A percentile compares a stretch with the other conserved stretches of the same genome.
Evolutionary conservation across 129 eudicot species (phyloP).

Genomic region (Flaveria robusta): DNA sequence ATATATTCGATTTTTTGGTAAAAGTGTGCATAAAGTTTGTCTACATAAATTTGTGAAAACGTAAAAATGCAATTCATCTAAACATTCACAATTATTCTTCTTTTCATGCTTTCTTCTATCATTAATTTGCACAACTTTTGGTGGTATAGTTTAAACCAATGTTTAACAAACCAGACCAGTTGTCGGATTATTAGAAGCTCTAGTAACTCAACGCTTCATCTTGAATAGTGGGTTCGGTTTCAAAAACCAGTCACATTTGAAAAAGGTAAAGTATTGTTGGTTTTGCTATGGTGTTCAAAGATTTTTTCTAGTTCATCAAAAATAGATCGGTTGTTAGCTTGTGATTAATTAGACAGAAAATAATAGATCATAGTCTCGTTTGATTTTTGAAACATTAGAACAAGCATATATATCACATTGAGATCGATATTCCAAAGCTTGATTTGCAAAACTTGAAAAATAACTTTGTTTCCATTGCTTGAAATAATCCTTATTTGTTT

Average conservation of each 20-base stretch:
- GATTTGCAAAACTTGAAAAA: not conserved
- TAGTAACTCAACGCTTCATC: too few species aligned
- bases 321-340: not conserved
- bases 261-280: too few species aligned
- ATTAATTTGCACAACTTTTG: not conserved
- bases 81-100: not conserved
- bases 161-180: not conserved
- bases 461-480: not conserved
- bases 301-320: too few species aligned
- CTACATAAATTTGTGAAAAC: not conserved
- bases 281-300: too few species aligned
- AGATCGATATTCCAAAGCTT: not conserved
- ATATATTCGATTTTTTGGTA: not conserved
- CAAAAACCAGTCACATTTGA: too few species aligned
- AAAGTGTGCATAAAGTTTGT: not conserved
- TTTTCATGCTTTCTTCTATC: not conserved
- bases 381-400: not conserved
- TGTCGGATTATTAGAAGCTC: too few species aligned
- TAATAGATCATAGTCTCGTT: not conserved
- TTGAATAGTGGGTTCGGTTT: too few species aligned
- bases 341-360: not conserved
- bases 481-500: not conserved
- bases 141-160: not conserved
- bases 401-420: not conserved
- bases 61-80: not conserved